A percentile compares a stretch with the other conserved stretches of the same genome.
Conservation (phyloP, 2,329 filamentous ascomycete species). For the Mollisia scopiformis region DNA sequence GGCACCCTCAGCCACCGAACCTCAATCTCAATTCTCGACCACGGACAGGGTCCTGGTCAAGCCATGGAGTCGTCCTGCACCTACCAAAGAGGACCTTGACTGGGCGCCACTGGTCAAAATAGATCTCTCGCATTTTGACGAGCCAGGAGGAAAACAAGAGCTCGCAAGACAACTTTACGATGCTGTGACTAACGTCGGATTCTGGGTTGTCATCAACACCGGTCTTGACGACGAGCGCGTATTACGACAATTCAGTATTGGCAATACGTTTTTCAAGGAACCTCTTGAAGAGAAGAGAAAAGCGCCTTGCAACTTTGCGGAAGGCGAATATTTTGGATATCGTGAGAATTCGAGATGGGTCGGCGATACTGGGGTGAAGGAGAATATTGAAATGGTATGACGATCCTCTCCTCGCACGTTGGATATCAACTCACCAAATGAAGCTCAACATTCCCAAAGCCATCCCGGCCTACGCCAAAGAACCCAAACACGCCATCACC, state of each 20-base stretch:
- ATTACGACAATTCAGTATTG: conserved; percentile 61
- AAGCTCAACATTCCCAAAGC: conserved; percentile 58
- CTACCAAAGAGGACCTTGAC: conserved; percentile 34
- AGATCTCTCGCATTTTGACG: conserved; percentile 50
- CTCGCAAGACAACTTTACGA: conserved; percentile 54
- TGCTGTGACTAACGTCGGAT: conserved; percentile 47
- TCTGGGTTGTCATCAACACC: conserved; percentile 65
- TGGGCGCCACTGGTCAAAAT: conserved; percentile 33
- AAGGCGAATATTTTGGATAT: conserved; percentile 59
- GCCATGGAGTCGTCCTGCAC: conserved; percentile 36
- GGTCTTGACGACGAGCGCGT: conserved; percentile 60
- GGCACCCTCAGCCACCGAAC: conserved; percentile 30
- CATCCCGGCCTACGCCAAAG: conserved; percentile 43
- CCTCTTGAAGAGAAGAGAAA: conserved; percentile 60
- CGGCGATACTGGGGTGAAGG: conserved; percentile 29
- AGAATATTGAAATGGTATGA: conserved; percentile 59
- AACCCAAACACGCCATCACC: conserved; percentile 47
- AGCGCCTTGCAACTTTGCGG: conserved; percentile 40
- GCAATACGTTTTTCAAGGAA: conserved; percentile 58
- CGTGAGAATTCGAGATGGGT: conserved; percentile 33
- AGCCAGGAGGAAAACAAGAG: conserved; percentile 51
- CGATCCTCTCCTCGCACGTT: background rate
- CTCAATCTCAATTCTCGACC: conserved; percentile 1
- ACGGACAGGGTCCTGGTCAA: conserved; percentile 30
- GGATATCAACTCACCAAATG: background rate